phyloP scores from a whole-genome alignment of 345 rosid species.

The Chamaenerion angustifolium region DNA sequence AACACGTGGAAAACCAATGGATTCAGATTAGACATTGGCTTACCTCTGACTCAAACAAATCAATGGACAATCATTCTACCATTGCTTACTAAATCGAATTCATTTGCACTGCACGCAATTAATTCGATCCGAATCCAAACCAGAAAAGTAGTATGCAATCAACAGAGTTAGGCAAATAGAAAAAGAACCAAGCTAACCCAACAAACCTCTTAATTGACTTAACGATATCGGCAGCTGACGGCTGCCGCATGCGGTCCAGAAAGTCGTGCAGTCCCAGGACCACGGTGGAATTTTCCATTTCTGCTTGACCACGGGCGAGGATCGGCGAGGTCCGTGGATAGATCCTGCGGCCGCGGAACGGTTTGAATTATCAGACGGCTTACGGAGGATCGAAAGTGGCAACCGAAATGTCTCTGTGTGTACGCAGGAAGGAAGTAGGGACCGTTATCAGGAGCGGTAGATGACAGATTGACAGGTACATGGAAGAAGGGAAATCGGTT shows the following conservation, averaged over 20 bases:
- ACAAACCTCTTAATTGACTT: constrained; percentile 91
- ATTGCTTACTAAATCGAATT: background rate
- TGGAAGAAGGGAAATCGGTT: too few species aligned
- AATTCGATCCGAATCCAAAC: background rate
- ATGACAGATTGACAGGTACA: too few species aligned
- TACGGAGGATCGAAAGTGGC: too few species aligned
- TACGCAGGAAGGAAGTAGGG: too few species aligned
- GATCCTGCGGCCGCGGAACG: too few species aligned
- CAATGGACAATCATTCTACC: background rate
- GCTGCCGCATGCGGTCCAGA: constrained; percentile 93
- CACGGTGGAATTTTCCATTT: constrained; percentile 67
- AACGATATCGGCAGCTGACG: constrained; percentile 81
- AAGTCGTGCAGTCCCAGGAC: constrained; percentile 73
- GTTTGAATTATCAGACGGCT: too few species aligned
- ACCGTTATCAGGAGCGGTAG: too few species aligned
- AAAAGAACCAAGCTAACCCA: constrained; percentile 1
- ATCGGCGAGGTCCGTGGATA: background rate
- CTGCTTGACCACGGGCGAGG: background rate
- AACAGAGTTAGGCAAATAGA: background rate
- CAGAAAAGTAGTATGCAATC: background rate
- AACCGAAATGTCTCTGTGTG: too few species aligned
- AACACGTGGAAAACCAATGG: background rate
- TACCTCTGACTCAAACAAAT: background rate
- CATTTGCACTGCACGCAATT: too few species aligned
- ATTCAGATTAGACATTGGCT: constrained; percentile 1